Conservation (phyloP, 176 grass and related monocot species). For the Oryza officinalis region DNA sequence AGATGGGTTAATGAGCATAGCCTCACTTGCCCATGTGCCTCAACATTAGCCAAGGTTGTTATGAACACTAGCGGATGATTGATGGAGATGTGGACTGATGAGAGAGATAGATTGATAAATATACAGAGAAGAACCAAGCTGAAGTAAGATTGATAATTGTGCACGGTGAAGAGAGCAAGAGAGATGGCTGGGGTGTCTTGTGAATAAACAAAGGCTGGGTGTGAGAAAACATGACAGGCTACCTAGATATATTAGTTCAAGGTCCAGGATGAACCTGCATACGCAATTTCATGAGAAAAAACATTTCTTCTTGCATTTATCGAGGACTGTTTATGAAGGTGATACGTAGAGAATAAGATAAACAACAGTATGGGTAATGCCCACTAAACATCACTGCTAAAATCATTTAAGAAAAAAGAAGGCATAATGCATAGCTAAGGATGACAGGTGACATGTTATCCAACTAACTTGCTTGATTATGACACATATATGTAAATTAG, state of each 20-base stretch:
- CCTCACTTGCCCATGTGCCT: too few relatives aligned
- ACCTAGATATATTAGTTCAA: background rate
- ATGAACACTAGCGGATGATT: too few relatives aligned
- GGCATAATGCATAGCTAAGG: background rate
- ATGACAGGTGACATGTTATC: background rate
- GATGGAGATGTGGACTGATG: too few relatives aligned
- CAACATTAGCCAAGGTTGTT: too few relatives aligned
- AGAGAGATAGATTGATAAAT: too few relatives aligned
- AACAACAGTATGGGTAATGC: background rate
- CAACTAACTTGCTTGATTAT: background rate
- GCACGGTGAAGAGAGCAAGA: too few relatives aligned
- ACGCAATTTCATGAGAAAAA: background rate
- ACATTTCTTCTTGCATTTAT: background rate
- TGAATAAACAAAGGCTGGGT: background rate
- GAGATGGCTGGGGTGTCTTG: background rate
- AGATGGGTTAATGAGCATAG: too few relatives aligned
- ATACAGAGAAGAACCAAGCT: too few relatives aligned
- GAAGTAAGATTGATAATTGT: too few relatives aligned
- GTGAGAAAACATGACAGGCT: background rate
- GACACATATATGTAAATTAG: constrained; percentile 15
- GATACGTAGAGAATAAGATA: background rate
- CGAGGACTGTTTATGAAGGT: background rate
- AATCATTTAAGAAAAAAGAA: background rate
- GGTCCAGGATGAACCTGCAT: background rate
- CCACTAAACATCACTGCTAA: background rate